Conservation (phyloP, 805 yeast genomes). For the Myxozyma udenii region DNA sequence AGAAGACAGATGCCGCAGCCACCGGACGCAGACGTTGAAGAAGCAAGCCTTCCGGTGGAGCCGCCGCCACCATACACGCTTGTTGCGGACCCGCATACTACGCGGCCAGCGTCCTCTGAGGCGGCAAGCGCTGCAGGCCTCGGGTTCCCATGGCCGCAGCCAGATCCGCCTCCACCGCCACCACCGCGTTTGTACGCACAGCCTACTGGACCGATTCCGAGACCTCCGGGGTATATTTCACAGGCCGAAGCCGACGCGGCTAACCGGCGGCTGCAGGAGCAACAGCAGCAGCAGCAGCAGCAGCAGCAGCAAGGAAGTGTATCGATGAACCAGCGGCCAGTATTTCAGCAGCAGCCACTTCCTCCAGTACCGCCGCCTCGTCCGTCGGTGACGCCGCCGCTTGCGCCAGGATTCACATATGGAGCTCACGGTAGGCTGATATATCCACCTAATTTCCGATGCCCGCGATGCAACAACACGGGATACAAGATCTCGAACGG, state of each 20-base stretch:
- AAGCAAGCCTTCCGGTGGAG: neutral
- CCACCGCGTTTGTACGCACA: neutral
- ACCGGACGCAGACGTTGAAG: too few relatives aligned
- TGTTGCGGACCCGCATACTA: neutral
- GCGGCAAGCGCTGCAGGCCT: too few relatives aligned
- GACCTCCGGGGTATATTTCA: neutral
- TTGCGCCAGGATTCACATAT: conserved; percentile 2
- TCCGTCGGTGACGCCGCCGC: neutral
- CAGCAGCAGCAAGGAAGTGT: neutral
- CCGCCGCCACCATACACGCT: neutral
- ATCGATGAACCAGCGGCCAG: neutral
- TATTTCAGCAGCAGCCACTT: neutral
- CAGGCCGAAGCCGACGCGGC: neutral
- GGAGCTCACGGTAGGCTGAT: conserved; percentile 42
- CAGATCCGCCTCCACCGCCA: neutral
- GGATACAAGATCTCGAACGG: conserved; percentile 63
- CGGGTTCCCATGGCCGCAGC: too few relatives aligned
- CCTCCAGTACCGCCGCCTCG: neutral
- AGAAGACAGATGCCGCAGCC: too few relatives aligned
- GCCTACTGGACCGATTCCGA: neutral
- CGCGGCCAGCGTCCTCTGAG: too few relatives aligned
- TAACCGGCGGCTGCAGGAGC: neutral
- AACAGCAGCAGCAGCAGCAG: conserved; percentile 6
- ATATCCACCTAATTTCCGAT: conserved; percentile 60
- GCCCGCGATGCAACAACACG: conserved; percentile 70